phyloP scores from a whole-genome alignment of 2,329 filamentous ascomycete genomes.

The Pseudogymnoascus sp. region DNA sequence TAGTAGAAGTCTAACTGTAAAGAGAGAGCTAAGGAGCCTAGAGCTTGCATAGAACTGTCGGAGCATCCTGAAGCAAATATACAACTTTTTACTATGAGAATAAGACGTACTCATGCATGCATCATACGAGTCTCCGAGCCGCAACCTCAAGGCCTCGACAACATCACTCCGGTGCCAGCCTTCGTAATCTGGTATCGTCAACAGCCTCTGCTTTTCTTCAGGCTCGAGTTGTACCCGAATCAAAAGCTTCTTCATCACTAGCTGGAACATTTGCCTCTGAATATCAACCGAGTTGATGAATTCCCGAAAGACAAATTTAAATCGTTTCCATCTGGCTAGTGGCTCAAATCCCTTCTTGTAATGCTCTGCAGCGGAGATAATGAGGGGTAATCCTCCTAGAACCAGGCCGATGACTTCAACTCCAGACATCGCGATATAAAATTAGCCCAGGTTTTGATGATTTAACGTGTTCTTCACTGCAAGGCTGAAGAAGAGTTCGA shows the following conservation, averaged over 20 bases:
- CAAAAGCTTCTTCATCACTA: constrained; percentile 17
- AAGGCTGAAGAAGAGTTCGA: neutral
- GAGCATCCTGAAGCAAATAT: neutral
- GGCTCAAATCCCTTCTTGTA: constrained; percentile 21
- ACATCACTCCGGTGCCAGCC: constrained; percentile 18
- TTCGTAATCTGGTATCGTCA: constrained; percentile 14
- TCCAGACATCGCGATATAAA: constrained; percentile 17
- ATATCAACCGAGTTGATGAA: constrained; percentile 21
- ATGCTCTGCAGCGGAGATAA: constrained; percentile 18
- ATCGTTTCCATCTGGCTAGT: constrained; percentile 19
- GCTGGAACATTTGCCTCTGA: constrained; percentile 18
- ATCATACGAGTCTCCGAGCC: constrained; percentile 15
- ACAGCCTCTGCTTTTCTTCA: constrained; percentile 16
- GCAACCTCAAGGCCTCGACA: constrained; percentile 8
- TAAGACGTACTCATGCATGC: constrained; percentile 16
- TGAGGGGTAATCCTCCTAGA: constrained; percentile 18
- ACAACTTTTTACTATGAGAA: neutral
- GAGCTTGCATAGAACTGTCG: too few species aligned
- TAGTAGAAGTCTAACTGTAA: neutral
- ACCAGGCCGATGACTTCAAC: constrained; percentile 19
- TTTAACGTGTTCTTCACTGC: neutral
- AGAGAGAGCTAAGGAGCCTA: too few species aligned
- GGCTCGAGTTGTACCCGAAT: constrained; percentile 16
- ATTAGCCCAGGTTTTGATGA: neutral
- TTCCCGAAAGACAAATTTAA: constrained; percentile 15